Evolutionary conservation across 306 rosid genomes (phyloP), one percentile per base, ranked within the genome.

Genomic region (Sicyos edulis): DNA sequence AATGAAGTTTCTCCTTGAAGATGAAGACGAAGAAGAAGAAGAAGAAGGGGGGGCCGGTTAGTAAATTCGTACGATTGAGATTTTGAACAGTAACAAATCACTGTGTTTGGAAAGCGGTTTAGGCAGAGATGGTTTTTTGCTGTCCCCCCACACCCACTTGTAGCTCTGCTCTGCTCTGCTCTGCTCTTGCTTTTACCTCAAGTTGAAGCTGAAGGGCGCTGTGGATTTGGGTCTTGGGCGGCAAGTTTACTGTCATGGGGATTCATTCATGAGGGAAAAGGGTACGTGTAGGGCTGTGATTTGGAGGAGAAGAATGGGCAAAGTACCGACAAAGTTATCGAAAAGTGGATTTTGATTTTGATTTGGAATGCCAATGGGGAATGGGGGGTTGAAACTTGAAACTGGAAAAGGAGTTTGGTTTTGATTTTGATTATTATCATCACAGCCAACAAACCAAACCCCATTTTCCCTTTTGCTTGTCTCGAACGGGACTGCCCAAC

Each of bases 281-380:
- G 44, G 65, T 59, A 59, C 65, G 65, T 59, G 65, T 59, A 59
- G 44, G 65, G 44, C 65, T 59, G 42, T 29, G 49, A 61, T 61
- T 32, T 32, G 68, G 47, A 29, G 45, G 20, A 7, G 45, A 32
- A 60, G 14, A n/a, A 14, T 32, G 6, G n/a, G 40, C 64, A 58
- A 9, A 29, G 19, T 26, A 26, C 29, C 29, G 29, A 26, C 29
- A 26, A 26, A 26, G 29, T 1, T 26, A 26, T 26, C 29, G 29
- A 26, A 26, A 26, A 26, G 29, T 26, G 29, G 29, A 26, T 26
- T 26, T 26, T 26, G 29, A 26, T 26, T 26, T 26, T 26, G 29
- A 26, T 26, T 26, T 26, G 2, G 29, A 26, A 26, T 26, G 29
- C 2, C 2, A 26, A 26, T 26, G 29, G 29, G 29, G 29, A 26